Conservation (phyloP, 148 eudicot genomes). For the Limonium bicolor region DNA sequence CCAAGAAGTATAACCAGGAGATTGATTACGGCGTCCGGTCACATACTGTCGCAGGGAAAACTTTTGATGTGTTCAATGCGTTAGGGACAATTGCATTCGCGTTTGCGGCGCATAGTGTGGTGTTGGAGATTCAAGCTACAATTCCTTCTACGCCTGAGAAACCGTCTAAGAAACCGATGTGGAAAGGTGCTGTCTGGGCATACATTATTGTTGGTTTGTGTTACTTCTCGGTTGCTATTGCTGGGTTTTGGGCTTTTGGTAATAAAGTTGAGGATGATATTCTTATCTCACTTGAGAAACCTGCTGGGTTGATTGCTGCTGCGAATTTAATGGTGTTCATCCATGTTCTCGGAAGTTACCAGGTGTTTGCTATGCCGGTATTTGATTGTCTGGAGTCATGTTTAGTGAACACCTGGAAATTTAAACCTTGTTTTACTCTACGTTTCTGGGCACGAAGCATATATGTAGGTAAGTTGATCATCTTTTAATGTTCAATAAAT, state of each 20-base stretch:
- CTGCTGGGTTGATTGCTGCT: conserved; percentile 14
- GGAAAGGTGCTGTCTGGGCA: conserved; percentile 20
- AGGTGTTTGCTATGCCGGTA: conserved; percentile 29
- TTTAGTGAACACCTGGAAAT: conserved; percentile 10
- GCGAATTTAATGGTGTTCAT: conserved; percentile 28
- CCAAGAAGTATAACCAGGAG: background rate
- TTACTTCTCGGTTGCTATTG: conserved; percentile 14
- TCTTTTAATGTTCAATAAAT: background rate
- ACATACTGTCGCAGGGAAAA: no score
- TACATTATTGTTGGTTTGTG: conserved; percentile 20
- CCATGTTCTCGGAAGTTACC: conserved; percentile 28
- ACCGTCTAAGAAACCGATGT: conserved; percentile 28
- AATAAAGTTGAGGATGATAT: conserved; percentile 23
- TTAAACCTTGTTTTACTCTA: conserved; percentile 11
- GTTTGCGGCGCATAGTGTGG: conserved; percentile 27
- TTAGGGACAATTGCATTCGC: conserved; percentile 30
- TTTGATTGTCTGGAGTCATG: conserved; percentile 17
- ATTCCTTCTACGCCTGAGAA: conserved; percentile 23
- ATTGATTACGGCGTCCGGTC: background rate
- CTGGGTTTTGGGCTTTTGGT: conserved; percentile 30
- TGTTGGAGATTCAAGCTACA: conserved; percentile 28
- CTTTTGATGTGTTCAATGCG: conserved; percentile 20
- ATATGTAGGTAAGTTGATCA: conserved; percentile 15
- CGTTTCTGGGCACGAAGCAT: conserved; percentile 15
- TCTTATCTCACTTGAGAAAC: conserved; percentile 21